Evolutionary conservation across 805 yeast species (phyloP), one percentile per base, ranked within the genome.

Genomic region (Hanseniaspora taiwanica): DNA sequence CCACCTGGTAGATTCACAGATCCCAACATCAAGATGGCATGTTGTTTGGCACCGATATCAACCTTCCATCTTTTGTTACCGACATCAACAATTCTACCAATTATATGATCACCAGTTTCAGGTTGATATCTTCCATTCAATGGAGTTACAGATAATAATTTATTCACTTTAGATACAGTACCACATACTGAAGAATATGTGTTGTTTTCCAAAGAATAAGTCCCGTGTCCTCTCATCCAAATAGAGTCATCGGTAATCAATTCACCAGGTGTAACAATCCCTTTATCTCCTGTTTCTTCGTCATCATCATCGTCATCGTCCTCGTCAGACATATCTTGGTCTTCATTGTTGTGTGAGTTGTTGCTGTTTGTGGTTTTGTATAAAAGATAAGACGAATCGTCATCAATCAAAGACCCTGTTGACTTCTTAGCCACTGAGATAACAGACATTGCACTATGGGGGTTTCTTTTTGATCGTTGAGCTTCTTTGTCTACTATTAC

Each of bases 221-320:
- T 91, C 5, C 98, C 98, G 55, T 89, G 98, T 23, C 98, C 98
- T 54, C 94, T 74, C 98, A 91, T 91, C 96, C 97, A 91, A 2
- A 79, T 71, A 6, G 95, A 83, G 53, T 91, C 97, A 49, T 83
- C 91, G 0, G 97, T 91, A n/a, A 91, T 82, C 38, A 87, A 63
- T 56, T 91, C 96, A 8, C 98, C 98, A 0, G 98, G 98, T 1
- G 96, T 85, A 16, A 89, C 94, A 8, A 91, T 60, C 35, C 54
- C 65, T 7, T 49, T 55, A 3, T 53, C 50, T 16, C 41, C 48
- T 27, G 51, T 55, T 1, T 48, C 61, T 3, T 46, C 60, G 6
- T 51, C 62, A 8, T 46, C 59, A 12, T 55, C 60, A 14, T 53
- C 61, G 4, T 48, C 55, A 13, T 52, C 62, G 32, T 47, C 42